Evolutionary conservation across 2,329 filamentous ascomycete species (phyloP), one percentile per base, ranked within the genome.

Genomic region (Myriosclerotinia duriaeana): DNA sequence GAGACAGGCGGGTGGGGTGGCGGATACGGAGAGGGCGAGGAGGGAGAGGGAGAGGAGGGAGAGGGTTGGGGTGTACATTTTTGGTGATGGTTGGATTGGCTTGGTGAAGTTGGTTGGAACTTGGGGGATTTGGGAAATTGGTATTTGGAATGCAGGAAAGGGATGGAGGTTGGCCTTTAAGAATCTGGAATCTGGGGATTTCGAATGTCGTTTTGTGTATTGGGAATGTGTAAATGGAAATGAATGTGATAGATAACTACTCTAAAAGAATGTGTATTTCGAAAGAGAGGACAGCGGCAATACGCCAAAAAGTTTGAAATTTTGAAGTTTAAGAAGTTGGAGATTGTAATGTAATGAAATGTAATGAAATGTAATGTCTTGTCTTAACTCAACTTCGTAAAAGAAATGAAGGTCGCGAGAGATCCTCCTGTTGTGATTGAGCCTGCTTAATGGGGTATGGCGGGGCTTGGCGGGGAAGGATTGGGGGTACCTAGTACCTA

Each of bases 1-100:
- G 40, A 75, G 67, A 70, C 72, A 75, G 26, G 72, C 72, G 50
- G 72, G 73, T 44, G 71, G 72, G 22, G 72, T 70, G 22, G 70
- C 72, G 2, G 46, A 20, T 20, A 65, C 55, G 67, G 46, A 72
- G 52, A 22, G 69, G 66, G 55, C 65, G 64, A 59, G 72, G 59
- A 38, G 30, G 60, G 68, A 68, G 53, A 69, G 44, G 56, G n/a
- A 20, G 17, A 11, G 7, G 46, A 48, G 72, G 58, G 65, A 68
- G 68, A 30, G 69, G 46, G 69, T 67, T 56, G 71, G 68, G 53
- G 69, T 64, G 60, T 70, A 69, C 70, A 74, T 74, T 36, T 59
- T 71, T 38, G 22, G n/a, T 14, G 44, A 46, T 30, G 54, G 22
- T 36, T 53, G 38, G 6, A 17, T 36, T 26, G 26, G 26, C 26